These are phyloP conservation scores for Talinum fruticosum DNA, from an alignment of 148 eudicot species.

Conservation along the genomic window DNA sequence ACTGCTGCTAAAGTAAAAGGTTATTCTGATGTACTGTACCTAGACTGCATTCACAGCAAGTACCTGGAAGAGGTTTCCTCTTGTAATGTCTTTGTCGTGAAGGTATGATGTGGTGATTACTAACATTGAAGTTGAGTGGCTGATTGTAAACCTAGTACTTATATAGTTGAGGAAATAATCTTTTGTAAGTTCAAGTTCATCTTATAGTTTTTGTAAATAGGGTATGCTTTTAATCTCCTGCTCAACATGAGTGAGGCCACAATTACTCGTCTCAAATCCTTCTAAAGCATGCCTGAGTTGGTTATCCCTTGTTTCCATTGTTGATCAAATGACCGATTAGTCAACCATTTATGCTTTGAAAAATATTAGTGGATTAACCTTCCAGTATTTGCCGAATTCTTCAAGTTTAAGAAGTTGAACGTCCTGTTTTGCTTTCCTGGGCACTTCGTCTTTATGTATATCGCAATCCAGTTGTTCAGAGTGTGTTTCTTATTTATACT, in stretches of 20 bases:
- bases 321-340: neutral
- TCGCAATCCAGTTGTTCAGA: neutral
- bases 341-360: neutral
- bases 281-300: too few relatives aligned
- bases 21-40: constrained; percentile 84
- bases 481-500: neutral
- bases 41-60: constrained; percentile 77
- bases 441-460: neutral
- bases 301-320: neutral
- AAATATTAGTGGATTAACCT: neutral
- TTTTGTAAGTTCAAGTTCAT: neutral
- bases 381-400: neutral
- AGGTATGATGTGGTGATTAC: constrained; percentile 42
- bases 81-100: constrained; percentile 86
- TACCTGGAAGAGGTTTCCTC: constrained; percentile 97
- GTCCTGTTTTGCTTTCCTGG: neutral
- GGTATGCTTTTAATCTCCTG: neutral
- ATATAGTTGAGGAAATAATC: neutral
- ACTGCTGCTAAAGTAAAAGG: constrained; percentile 91
- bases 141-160: neutral
- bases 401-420: neutral
- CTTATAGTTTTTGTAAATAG: neutral
- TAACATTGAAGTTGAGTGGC: neutral
- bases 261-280: too few relatives aligned
- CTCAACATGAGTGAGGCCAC: too few relatives aligned